Evolutionary conservation across 495 filamentous ascomycete species (phyloP), one percentile per base, ranked within the genome.

Genomic region (Penicillium arizonense): DNA sequence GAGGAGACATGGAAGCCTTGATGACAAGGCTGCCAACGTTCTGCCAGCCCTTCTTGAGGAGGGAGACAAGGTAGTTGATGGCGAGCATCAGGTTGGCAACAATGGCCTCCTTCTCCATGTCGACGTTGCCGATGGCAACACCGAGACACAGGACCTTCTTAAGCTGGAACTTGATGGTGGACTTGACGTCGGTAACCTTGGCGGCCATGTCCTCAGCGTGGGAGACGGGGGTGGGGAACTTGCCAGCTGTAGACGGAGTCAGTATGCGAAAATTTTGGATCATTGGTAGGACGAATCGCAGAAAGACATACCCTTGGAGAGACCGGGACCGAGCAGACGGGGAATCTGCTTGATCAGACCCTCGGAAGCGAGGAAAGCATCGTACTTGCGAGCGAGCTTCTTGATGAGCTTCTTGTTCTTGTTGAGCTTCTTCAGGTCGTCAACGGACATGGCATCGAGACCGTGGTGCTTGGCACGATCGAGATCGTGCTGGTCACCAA

Each of bases 401-500:
- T 98, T 98, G 87, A 98, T 97, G 64, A 98, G 85, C 86, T 98
- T 98, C 87, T 98, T 98, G 89, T 98, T 98, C 89, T 97, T 98
- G 86, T 98, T 98, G 59, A 98, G 88, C 87, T 98, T 98, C 88
- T 97, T 97, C 75, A 98, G 79, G 77, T 98, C 94, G 65, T 98
- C 94, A 56, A 88, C 77, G 69, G 89, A 94, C 92, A 97, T 97
- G 77, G 92, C 91, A 63, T 98, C 94, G 61, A 96, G 82, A 67
- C 89, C 90, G 66, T 90, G 88, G 80, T 98, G 94, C 85, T 98
- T 98, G 57, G 94, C 92, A 79, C 94, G 90, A 73, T 98, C 94
- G 69, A 98, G 96, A 85, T 98, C 94, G 82, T 97, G 91, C 84
- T 98, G 94, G 84, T 98, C 94, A 85, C 94, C 94, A 61, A 98